phyloP scores from a whole-genome alignment of 768 basidiomycete genomes.

The Leccinum incarnatum region DNA sequence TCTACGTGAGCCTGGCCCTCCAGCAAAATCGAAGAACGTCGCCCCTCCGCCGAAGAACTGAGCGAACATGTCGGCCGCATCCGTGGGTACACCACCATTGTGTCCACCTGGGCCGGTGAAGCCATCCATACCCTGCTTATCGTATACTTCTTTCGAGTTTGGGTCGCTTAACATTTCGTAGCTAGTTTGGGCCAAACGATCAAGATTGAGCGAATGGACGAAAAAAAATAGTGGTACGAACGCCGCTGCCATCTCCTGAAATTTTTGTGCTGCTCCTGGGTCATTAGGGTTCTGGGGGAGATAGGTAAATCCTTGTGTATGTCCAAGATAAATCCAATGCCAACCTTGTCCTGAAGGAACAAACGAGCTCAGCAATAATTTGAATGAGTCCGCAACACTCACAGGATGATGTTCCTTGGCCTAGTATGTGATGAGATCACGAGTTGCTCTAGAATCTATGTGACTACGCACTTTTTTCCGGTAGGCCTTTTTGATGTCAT shows the following conservation, averaged over 20 bases:
- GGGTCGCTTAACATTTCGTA: constrained; percentile 82
- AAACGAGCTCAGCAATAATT: neutral
- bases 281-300: constrained; percentile 76
- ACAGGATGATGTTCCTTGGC: constrained; percentile 89
- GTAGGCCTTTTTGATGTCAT: constrained; percentile 93
- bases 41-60: constrained; percentile 62
- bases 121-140: constrained; percentile 69
- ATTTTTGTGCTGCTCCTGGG: constrained; percentile 76
- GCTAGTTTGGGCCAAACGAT: constrained; percentile 36
- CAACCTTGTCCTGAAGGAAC: constrained; percentile 62
- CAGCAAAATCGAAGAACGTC: constrained; percentile 68
- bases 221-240: constrained; percentile 38
- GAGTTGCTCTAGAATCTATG: neutral
- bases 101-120: constrained; percentile 49
- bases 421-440: constrained; percentile 38
- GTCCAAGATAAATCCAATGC: constrained; percentile 5
- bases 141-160: constrained; percentile 67
- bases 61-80: constrained; percentile 68
- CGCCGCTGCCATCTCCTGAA: constrained; percentile 90
- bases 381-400: constrained; percentile 24
- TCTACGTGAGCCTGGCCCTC: constrained; percentile 44
- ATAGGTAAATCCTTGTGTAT: neutral
- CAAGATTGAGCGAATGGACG: constrained; percentile 1
- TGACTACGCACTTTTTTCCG: constrained; percentile 70
- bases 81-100: constrained; percentile 42